Conservation (phyloP, 495 filamentous ascomycete genomes). For the Hypoxylon fuscum region DNA sequence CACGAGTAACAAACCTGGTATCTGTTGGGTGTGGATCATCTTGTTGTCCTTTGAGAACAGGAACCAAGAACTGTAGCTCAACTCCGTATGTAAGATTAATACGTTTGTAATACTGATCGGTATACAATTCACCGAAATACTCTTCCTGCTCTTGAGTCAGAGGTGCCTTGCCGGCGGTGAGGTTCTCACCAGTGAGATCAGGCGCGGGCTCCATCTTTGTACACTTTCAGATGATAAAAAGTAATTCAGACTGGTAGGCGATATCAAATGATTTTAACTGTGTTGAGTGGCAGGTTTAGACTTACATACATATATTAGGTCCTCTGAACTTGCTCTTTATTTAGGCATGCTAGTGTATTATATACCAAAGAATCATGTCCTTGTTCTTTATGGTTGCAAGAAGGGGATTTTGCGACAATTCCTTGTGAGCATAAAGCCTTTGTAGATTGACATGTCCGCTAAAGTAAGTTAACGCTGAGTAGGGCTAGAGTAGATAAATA, state of each 20-base stretch:
- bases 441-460: too few relatives aligned
- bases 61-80: conserved; percentile 26
- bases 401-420: neutral
- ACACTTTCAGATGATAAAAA: too few relatives aligned
- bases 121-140: neutral
- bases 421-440: too few relatives aligned
- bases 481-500: too few relatives aligned
- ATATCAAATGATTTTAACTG: too few relatives aligned
- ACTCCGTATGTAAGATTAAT: conserved; percentile 21
- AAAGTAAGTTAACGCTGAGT: too few relatives aligned
- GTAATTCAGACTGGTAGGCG: too few relatives aligned
- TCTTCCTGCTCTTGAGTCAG: neutral
- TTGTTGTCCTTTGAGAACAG: neutral
- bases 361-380: neutral
- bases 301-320: too few relatives aligned
- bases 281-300: too few relatives aligned
- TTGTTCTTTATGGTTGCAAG: neutral
- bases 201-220: neutral
- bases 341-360: too few relatives aligned
- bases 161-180: neutral
- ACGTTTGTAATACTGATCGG: neutral
- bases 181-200: neutral
- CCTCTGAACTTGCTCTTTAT: too few relatives aligned
- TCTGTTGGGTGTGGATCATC: conserved; percentile 14
- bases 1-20: neutral